Percentiles rank a stretch among this genome's conserved stretches.
Conservation (phyloP, 2,329 filamentous ascomycete genomes). For the Penicillium janthinellum region DNA sequence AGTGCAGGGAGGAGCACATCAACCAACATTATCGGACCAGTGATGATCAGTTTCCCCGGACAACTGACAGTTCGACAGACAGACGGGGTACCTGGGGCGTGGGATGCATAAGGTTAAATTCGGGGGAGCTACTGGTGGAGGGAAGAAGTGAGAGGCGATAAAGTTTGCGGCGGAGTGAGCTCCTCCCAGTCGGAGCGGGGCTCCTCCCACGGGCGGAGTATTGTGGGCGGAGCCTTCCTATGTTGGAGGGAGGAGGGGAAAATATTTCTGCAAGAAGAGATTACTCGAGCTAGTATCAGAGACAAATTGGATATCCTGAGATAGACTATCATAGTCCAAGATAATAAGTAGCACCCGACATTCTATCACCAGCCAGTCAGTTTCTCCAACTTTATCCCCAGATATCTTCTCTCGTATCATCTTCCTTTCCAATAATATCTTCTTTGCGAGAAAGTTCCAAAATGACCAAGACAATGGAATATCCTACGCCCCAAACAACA, state of each 20-base stretch:
- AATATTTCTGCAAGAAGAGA: background rate
- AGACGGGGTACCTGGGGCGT: conserved; percentile 15
- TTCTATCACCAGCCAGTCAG: background rate
- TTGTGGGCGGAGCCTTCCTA: background rate
- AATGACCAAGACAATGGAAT: conserved; percentile 10
- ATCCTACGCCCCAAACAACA: conserved; percentile 5
- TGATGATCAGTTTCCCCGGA: conserved; percentile 11
- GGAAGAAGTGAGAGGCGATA: background rate
- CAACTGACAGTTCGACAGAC: background rate
- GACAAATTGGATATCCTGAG: background rate
- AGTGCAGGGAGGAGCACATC: conserved; percentile 6
- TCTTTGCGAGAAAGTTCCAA: background rate
- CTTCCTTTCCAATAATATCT: background rate
- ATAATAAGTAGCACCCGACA: background rate
- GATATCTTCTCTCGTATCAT: background rate
- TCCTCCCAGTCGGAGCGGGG: conserved; percentile 11
- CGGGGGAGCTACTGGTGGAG: conserved; percentile 13
- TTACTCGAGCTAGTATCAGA: background rate
- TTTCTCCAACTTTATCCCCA: background rate
- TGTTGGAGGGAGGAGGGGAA: background rate
- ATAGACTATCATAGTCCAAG: background rate
- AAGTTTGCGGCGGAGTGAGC: background rate
- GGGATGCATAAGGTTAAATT: background rate
- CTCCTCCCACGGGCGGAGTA: conserved; percentile 17
- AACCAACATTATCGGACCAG: conserved; percentile 14